Evolutionary conservation across 192 early-diverging fungal genomes (phyloP).

Genomic region (Haplosporangium gracile): DNA sequence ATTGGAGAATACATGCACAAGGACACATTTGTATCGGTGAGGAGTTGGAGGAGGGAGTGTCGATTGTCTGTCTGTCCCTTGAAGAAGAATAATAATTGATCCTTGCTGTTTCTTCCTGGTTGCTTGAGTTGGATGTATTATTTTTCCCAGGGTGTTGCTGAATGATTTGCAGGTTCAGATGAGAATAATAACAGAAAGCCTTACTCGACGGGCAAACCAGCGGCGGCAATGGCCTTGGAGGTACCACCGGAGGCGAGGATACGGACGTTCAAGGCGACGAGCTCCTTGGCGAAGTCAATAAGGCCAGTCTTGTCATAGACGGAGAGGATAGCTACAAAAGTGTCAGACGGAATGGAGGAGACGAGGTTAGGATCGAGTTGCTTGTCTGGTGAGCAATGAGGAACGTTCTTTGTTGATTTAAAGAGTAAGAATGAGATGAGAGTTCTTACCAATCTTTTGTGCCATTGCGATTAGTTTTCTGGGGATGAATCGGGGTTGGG

Average conservation of each 20-base stretch:
- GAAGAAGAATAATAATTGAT: conserved; percentile 14
- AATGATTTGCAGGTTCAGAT: background rate
- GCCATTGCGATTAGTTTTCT: conserved; percentile 35
- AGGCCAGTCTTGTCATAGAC: conserved; percentile 99
- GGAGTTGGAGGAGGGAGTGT: background rate
- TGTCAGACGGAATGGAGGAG: background rate
- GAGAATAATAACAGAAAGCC: conserved; percentile 12
- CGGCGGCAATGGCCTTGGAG: conserved; percentile 89
- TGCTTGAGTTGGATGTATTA: background rate
- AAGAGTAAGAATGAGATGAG: background rate
- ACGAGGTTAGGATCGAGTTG: background rate
- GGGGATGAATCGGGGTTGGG: conserved; percentile 12
- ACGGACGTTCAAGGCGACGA: conserved; percentile 80
- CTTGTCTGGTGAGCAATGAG: background rate
- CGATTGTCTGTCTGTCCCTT: background rate
- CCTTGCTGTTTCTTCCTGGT: conserved; percentile 4
- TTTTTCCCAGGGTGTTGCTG: background rate
- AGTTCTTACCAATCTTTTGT: conserved; percentile 51
- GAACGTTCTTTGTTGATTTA: background rate
- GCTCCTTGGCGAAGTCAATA: conserved; percentile 86
- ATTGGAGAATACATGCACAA: background rate
- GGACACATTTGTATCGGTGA: background rate
- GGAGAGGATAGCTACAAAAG: conserved; percentile 81
- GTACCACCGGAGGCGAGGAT: conserved; percentile 97
- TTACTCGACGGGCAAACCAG: conserved; percentile 89